Conservation (phyloP, 192 early-diverging fungal species). For the Backusella westeae region DNA sequence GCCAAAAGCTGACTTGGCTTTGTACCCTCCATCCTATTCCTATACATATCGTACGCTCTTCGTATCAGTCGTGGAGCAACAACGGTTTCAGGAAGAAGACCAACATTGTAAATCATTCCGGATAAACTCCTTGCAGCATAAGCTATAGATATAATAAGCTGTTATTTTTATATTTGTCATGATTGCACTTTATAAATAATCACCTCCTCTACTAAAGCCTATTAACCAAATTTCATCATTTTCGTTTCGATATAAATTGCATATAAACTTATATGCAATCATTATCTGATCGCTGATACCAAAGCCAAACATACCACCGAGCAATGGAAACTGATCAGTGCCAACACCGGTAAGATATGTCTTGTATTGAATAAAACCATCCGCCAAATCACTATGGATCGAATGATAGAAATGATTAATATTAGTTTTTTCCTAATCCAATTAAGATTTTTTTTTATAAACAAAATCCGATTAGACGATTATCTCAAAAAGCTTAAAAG, state of each 20-base stretch:
- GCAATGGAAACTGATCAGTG: neutral
- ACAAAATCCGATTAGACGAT: neutral
- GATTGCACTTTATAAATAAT: neutral
- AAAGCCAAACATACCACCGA: constrained; percentile 18
- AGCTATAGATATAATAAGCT: neutral
- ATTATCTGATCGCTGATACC: constrained; percentile 22
- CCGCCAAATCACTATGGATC: neutral
- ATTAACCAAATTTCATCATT: constrained; percentile 22
- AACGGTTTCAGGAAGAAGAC: constrained; percentile 8
- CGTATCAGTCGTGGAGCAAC: neutral
- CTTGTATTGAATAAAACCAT: constrained; percentile 7
- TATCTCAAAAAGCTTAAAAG: neutral
- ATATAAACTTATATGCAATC: constrained; percentile 17
- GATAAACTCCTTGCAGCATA: constrained; percentile 24
- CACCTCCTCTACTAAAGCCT: constrained; percentile 30
- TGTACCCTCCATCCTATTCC: neutral
- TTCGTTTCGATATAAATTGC: constrained; percentile 11
- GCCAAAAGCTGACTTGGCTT: neutral
- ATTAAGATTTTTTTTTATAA: neutral
- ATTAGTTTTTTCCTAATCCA: constrained; percentile 12
- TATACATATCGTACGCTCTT: constrained; percentile 11
- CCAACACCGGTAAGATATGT: constrained; percentile 19
- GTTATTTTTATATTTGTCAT: neutral
- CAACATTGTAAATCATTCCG: constrained; percentile 29
- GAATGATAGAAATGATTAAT: constrained; percentile 4